Conservation (phyloP, 441 rosid species). For the Eutrema salsugineum region DNA sequence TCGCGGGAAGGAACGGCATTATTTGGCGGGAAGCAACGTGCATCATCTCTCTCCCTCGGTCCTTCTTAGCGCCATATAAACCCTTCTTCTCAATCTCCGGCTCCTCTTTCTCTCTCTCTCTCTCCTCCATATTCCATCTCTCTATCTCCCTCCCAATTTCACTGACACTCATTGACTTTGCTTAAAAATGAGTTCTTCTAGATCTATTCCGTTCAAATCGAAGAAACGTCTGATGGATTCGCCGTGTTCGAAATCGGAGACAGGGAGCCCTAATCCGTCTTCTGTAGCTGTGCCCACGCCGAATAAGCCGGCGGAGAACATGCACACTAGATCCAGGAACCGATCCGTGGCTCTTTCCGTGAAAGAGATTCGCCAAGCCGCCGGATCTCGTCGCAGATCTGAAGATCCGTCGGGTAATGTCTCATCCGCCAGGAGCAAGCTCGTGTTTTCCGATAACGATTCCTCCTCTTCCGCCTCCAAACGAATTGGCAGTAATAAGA, state of each 20-base stretch:
- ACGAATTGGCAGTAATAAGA: neutral
- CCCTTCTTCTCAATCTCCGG: neutral
- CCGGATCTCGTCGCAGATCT: constrained; percentile 36
- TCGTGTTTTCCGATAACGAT: constrained; percentile 34
- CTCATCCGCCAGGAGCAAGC: constrained; percentile 51
- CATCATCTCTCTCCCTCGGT: neutral
- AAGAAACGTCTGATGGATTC: constrained; percentile 34
- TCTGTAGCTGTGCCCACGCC: constrained; percentile 54
- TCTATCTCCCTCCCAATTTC: neutral
- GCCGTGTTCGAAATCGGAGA: constrained; percentile 24
- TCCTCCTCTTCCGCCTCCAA: constrained; percentile 11
- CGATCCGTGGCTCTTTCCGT: constrained; percentile 60
- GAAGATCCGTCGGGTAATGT: constrained; percentile 14
- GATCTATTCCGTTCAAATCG: constrained; percentile 41
- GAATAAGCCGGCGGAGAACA: constrained; percentile 42
- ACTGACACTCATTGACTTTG: neutral
- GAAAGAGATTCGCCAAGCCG: constrained; percentile 57
- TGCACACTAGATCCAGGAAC: constrained; percentile 49
- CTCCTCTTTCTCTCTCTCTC: neutral
- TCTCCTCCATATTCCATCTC: neutral
- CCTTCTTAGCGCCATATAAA: constrained; percentile 35
- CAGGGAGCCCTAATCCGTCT: constrained; percentile 14
- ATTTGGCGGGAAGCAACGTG: constrained; percentile 3
- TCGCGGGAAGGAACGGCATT: constrained; percentile 11
- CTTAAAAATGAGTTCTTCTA: constrained; percentile 31